A percentile compares a stretch with the other conserved stretches of the same genome.
Conservation (phyloP, 176 grass and related monocot species). For the Rhynchospora tenuis region DNA sequence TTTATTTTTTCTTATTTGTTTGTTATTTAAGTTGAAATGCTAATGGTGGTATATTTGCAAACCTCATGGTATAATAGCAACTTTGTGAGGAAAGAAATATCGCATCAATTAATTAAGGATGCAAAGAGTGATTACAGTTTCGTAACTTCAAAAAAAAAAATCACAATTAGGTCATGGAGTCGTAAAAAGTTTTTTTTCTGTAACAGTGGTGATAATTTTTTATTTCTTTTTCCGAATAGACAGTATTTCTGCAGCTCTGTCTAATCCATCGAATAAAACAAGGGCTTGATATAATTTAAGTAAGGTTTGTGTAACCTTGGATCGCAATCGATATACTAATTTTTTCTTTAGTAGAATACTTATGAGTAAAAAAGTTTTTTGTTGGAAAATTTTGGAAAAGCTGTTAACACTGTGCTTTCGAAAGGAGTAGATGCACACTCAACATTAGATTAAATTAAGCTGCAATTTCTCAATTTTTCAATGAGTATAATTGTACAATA, state of each 20-base stretch:
- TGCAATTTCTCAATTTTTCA: background rate
- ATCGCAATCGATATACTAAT: background rate
- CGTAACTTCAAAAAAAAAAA: background rate
- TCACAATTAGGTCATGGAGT: background rate
- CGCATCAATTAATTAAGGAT: background rate
- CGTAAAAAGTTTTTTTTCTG: background rate
- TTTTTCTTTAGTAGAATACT: background rate
- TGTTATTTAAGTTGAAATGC: conserved; percentile 12
- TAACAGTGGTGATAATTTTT: background rate
- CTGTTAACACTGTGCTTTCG: background rate
- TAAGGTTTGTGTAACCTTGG: background rate
- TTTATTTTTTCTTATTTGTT: conserved; percentile 6
- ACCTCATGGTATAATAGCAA: too few species aligned
- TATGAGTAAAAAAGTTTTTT: background rate
- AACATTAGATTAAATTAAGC: background rate
- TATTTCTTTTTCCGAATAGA: background rate
- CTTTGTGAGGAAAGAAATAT: background rate
- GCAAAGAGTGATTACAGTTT: background rate
- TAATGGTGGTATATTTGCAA: too few species aligned
- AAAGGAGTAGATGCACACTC: background rate
- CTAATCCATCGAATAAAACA: background rate
- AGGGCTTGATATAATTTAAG: background rate
- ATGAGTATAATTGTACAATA: background rate
- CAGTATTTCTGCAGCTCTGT: background rate
- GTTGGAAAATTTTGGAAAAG: background rate